Base-by-base conservation (phyloP, 345 rosid species). In the Citrus medica region DNA sequence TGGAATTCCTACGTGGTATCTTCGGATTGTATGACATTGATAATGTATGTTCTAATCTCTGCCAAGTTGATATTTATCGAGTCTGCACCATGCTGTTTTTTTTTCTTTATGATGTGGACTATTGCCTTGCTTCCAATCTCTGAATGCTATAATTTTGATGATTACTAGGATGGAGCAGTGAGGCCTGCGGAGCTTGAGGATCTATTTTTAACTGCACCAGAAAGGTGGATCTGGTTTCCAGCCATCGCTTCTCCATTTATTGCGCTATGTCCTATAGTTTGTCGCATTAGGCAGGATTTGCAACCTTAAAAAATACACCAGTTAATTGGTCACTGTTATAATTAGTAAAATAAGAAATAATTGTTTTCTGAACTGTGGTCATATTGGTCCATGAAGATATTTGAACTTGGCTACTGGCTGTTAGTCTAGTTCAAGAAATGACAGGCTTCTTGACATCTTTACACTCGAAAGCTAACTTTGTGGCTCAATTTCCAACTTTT, bases 161-260 rank as follows among this genome's bases (percentile, higher is more conserved):
- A 58, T 83, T 75, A 63, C 62, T 83, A 93, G 98, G 93, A 88
- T 88, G 96, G 93, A 79, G 89, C 94, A 62, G 72, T 93, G 71
- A 79, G 76, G 33, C 87, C 94, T 67, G 74, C 89, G 38, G 94
- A 90, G 79, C 85, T 92, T 76, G 91, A 90, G 56, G 91, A 86
- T 77, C 81, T 93, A 83, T 93, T 93, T 83, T 87, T 87, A 70
- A 89, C 96, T 83, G 93, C 96, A 74, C 96, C 98, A 27, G 94
- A 89, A 80, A 91, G 90, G 96, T 93, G 76, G 79, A 76, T 71
- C 59, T 22, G 33, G 37, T 40, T 67, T 46, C 59, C 33, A 76
- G 40, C 7, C 27, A 74, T 74, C 67, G 40, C n/a, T 70, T 3
- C 32, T 69, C 14, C 7, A 40, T 77, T 64, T 35, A 51, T 46